Evolutionary conservation across 2,329 filamentous ascomycete genomes (phyloP).

Genomic region (Epichloe aotearoae): DNA sequence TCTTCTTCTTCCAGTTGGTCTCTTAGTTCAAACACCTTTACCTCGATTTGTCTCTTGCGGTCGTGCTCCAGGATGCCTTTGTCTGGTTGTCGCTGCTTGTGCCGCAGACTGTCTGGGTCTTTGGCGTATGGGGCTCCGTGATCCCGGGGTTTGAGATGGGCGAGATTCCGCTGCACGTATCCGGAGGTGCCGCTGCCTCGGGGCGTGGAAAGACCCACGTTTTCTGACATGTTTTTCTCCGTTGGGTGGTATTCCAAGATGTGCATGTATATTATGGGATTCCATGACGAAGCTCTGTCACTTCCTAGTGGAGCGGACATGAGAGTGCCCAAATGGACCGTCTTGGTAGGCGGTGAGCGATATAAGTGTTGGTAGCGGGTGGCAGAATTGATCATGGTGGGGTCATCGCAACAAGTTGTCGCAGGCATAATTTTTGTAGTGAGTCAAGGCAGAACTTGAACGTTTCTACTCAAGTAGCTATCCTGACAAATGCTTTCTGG

Average conservation of each 20-base stretch:
- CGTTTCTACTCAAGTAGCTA: neutral
- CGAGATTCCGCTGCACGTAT: constrained; percentile 93
- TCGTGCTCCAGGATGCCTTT: constrained; percentile 91
- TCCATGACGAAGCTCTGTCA: neutral
- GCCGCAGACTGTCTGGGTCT: constrained; percentile 54
- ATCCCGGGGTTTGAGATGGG: constrained; percentile 76
- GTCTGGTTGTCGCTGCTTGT: constrained; percentile 74
- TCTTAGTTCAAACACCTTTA: constrained; percentile 81
- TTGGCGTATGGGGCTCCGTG: constrained; percentile 63
- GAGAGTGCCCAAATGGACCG: neutral
- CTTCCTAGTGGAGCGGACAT: too few species aligned
- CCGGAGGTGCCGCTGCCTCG: constrained; percentile 92
- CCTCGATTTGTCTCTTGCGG: constrained; percentile 77
- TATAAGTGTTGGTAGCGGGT: constrained; percentile 4
- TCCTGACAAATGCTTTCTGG: neutral
- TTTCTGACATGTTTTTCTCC: constrained; percentile 62
- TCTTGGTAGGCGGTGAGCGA: constrained; percentile 12
- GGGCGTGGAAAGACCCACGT: constrained; percentile 90
- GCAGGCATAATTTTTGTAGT: neutral
- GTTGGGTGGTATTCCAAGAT: neutral
- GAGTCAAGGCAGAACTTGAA: neutral
- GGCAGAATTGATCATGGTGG: constrained; percentile 17
- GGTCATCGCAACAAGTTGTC: constrained; percentile 2
- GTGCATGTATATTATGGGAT: neutral
- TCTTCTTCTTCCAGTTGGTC: constrained; percentile 87